These are phyloP conservation scores for Thelonectria discophora DNA, from an alignment of 2,329 filamentous ascomycete species.

Conservation along the genomic window DNA sequence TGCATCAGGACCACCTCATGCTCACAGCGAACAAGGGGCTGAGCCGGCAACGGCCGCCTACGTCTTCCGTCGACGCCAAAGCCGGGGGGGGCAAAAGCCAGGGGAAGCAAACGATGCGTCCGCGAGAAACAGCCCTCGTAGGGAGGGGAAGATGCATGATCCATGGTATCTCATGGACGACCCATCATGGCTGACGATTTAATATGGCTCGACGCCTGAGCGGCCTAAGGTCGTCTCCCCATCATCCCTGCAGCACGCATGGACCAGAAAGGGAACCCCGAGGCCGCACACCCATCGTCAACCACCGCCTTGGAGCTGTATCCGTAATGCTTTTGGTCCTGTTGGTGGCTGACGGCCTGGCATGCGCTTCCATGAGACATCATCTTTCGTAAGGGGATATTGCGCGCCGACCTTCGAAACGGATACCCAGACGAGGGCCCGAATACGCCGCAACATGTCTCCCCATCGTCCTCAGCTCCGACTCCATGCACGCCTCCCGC, in stretches of 20 bases:
- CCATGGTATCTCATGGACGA: slow-evolving; percentile 24
- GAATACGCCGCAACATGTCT: no score
- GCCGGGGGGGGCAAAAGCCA: slow-evolving; percentile 3
- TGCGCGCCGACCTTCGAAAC: slow-evolving; percentile 7
- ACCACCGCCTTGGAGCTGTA: slow-evolving; percentile 16
- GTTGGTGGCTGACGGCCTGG: slow-evolving; percentile 30
- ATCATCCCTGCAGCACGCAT: slow-evolving; percentile 26
- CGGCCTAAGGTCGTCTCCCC: slow-evolving; percentile 24
- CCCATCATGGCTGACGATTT: slow-evolving; percentile 32
- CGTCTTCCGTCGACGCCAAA: slow-evolving; percentile 4
- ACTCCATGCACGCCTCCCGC: slow-evolving; percentile 6
- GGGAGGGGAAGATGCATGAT: slow-evolving; percentile 31
- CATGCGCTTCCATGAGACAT: slow-evolving; percentile 31
- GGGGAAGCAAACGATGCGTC: slow-evolving; percentile 3
- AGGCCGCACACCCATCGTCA: slow-evolving; percentile 17
- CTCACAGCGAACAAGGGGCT: slow-evolving; percentile 5
- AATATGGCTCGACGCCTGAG: slow-evolving; percentile 32
- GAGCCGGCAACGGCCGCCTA: slow-evolving; percentile 16
- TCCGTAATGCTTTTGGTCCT: slow-evolving; percentile 34
- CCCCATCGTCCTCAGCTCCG: background rate
- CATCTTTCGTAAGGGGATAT: slow-evolving; percentile 13
- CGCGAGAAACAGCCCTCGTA: background rate
- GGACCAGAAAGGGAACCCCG: slow-evolving; percentile 23
- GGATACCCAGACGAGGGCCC: background rate
- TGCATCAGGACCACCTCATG: slow-evolving; percentile 15